Evolutionary conservation across 345 rosid species (phyloP).

Genomic region (Acer campestre): DNA sequence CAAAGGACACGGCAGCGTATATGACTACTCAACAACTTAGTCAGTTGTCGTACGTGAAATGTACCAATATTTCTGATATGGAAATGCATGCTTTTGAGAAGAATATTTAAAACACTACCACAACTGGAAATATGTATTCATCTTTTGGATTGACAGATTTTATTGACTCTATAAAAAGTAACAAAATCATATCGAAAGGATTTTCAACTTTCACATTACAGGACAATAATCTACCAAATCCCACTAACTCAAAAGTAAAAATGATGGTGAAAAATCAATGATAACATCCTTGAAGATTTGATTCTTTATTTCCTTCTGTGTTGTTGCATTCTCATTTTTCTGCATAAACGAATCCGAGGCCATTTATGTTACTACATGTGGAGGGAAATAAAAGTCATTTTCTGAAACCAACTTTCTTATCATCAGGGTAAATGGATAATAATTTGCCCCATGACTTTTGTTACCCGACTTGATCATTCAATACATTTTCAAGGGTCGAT

Average conservation of each 20-base stretch:
- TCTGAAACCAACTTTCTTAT: slow-evolving; percentile 8
- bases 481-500: background rate
- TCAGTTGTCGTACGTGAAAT: background rate
- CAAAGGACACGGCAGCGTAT: background rate
- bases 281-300: background rate
- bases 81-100: slow-evolving; percentile 3
- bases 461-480: background rate
- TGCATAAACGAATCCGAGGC: background rate
- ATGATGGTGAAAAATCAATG: background rate
- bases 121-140: background rate
- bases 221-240: background rate
- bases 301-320: background rate
- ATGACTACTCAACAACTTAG: background rate
- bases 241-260: slow-evolving; percentile 6
- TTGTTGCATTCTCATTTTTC: slow-evolving; percentile 6
- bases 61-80: background rate
- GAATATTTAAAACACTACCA: background rate
- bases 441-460: slow-evolving; percentile 5
- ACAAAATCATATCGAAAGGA: background rate
- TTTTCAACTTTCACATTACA: background rate
- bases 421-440: background rate
- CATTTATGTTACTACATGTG: background rate
- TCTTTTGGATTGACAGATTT: background rate
- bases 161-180: background rate
- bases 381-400: background rate